Conservation (phyloP, 306 rosid species). For the Spatholobus suberectus region DNA sequence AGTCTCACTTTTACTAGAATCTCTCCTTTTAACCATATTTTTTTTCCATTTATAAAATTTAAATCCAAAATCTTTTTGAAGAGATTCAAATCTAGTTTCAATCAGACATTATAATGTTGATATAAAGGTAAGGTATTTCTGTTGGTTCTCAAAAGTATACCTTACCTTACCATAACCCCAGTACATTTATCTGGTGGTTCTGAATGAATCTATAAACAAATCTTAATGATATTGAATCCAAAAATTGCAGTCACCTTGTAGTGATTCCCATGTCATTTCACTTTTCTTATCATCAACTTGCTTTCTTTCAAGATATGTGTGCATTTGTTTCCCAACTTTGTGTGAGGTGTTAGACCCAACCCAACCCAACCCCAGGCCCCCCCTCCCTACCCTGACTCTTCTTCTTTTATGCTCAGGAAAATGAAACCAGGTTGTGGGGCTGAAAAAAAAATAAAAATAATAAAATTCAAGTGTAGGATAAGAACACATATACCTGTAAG, state of each 20-base stretch:
- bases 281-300: slow-evolving; percentile 1
- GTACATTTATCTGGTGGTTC: too few species aligned
- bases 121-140: too few species aligned
- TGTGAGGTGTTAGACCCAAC: neutral
- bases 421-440: slow-evolving; percentile 34
- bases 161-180: too few species aligned
- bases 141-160: neutral
- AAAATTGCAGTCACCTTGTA: slow-evolving; percentile 5
- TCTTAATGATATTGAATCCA: neutral
- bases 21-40: too few species aligned
- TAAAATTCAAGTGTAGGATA: neutral
- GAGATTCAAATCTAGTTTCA: too few species aligned
- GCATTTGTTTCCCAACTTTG: neutral
- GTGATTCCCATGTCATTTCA: slow-evolving; percentile 37
- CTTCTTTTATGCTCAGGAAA: neutral
- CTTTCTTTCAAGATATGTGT: neutral
- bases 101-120: too few species aligned
- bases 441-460: neutral
- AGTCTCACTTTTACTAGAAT: too few species aligned
- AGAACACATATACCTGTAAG: slow-evolving; percentile 58
- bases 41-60: too few species aligned
- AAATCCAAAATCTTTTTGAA: too few species aligned
- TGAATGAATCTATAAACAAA: too few species aligned
- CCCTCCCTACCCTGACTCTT: neutral
- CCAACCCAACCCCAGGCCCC: neutral